phyloP scores from a whole-genome alignment of 1,139 yeast genomes.

The Saccharomycopsis phalli region DNA sequence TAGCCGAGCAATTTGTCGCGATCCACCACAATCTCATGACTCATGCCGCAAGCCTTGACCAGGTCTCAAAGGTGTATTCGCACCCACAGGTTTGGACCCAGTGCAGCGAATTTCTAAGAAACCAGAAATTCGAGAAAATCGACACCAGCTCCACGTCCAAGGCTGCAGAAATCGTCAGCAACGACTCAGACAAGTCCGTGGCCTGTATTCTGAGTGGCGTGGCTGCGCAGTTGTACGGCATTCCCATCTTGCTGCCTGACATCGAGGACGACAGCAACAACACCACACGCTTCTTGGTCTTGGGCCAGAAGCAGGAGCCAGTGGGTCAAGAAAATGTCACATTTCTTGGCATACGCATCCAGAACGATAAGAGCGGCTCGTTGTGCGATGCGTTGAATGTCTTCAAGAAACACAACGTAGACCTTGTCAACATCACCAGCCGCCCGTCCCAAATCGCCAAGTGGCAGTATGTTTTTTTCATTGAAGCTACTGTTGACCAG shows the following conservation, averaged over 20 bases:
- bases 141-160: conserved; percentile 76
- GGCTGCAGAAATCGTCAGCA: conserved; percentile 62
- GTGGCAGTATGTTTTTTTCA: conserved; percentile 82
- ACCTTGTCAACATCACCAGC: conserved; percentile 64
- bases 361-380: conserved; percentile 67
- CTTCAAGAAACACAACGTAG: conserved; percentile 50
- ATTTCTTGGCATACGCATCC: conserved; percentile 56
- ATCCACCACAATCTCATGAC: conserved; percentile 73
- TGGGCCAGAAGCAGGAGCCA: conserved; percentile 27
- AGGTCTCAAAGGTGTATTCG: conserved; percentile 57
- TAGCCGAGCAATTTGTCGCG: conserved; percentile 74
- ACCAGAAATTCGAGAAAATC: conserved; percentile 35
- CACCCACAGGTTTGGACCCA: conserved; percentile 99
- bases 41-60: conserved; percentile 34
- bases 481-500: conserved; percentile 39
- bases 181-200: conserved; percentile 30
- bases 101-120: conserved; percentile 44
- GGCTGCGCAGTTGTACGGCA: conserved; percentile 56
- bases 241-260: conserved; percentile 45
- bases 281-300: conserved; percentile 75
- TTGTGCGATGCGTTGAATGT: conserved; percentile 56
- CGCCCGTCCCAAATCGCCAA: conserved; percentile 56
- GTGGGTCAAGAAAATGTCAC: conserved; percentile 31
- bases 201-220: conserved; percentile 54
- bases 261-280: conserved; percentile 69